These are phyloP conservation scores for Arthrobotrys conoides DNA, from an alignment of 2,329 filamentous ascomycete genomes.

Conservation along the genomic window DNA sequence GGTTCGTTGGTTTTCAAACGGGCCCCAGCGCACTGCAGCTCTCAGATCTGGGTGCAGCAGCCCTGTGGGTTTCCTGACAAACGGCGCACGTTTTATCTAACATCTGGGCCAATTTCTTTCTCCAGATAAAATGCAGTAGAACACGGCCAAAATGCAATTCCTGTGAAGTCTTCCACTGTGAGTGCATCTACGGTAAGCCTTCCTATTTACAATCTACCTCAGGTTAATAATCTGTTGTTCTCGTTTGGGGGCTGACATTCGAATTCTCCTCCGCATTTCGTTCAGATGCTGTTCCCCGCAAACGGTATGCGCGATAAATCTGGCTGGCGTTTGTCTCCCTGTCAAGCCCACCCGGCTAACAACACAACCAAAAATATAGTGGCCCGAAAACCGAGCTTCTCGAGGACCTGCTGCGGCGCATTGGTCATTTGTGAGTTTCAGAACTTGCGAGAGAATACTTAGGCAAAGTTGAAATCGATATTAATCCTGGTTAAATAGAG, in stretches of 20 bases:
- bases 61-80: conserved; percentile 36
- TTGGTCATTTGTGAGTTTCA: conserved; percentile 76
- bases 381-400: conserved; percentile 91
- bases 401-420: conserved; percentile 85
- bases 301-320: conserved; percentile 59
- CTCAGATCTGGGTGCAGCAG: conserved; percentile 1
- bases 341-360: conserved; percentile 53
- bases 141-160: conserved; percentile 87
- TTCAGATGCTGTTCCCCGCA: conserved; percentile 61
- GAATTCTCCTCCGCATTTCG: conserved; percentile 9
- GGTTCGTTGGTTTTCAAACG: conserved; percentile 71
- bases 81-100: conserved; percentile 42
- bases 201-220: conserved; percentile 42
- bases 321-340: conserved; percentile 43
- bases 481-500: conserved; percentile 68
- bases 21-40: conserved; percentile 32
- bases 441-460: conserved; percentile 65
- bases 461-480: conserved; percentile 83
- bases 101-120: conserved; percentile 34
- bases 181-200: conserved; percentile 84
- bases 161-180: conserved; percentile 88
- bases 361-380: conserved; percentile 76
- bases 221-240: conserved; percentile 12
- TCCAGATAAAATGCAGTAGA: conserved; percentile 91
- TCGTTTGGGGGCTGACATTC: conserved; percentile 46